Base-by-base conservation (phyloP, 1,139 yeast species). In the Lodderomyces parapsilosis region DNA sequence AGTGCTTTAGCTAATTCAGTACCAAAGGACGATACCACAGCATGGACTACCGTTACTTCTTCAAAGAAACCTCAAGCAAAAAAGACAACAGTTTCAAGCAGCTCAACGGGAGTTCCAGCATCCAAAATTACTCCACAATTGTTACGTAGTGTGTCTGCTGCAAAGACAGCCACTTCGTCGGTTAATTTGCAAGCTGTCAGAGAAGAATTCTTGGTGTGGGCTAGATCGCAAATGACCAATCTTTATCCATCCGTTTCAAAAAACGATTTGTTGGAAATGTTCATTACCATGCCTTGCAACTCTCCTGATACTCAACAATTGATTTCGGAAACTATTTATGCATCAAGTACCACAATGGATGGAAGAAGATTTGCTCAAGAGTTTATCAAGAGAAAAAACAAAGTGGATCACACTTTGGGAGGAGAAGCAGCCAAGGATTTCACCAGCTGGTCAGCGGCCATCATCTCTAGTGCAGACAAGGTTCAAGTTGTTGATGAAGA, bases 331-430 rank as follows among this genome's bases (percentile, higher is more conserved):
- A 88, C 97, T 11, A 83, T 93, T 48, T 91, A 90, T 65, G 82
- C 94, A 40, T 87, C 93, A 52, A 87, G 96, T 23, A 80, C 94
- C 2, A 86, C 94, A 2, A 83, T 93, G 88, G 97, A 93, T 60
- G 99, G 98, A 18, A 82, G 96, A 60, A 77, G 96, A 50, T 93
- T 91, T 70, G 96, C 98, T 1, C 81, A 78, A 46, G 99, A 93
- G 58, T 93, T 93, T 61, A 71, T 86, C 61, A 86, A 85, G 66
- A 82, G 86, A 59, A 83, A 94, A 58, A 75, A 74, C 51, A 76
- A 70, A 45, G 90, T 87, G 41, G 96, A 88, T 59, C 78, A 68
- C 48, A 74, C 72, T 49, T 66, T 78, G 45, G 77, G 73, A 8
- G 38, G 41, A 13, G 49, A 56, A 19, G 41, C 43, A 19, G 49